Evolutionary conservation across 176 grass and related monocot genomes (phyloP), one percentile per base, ranked within the genome.

Genomic region (Oryza brachyantha): DNA sequence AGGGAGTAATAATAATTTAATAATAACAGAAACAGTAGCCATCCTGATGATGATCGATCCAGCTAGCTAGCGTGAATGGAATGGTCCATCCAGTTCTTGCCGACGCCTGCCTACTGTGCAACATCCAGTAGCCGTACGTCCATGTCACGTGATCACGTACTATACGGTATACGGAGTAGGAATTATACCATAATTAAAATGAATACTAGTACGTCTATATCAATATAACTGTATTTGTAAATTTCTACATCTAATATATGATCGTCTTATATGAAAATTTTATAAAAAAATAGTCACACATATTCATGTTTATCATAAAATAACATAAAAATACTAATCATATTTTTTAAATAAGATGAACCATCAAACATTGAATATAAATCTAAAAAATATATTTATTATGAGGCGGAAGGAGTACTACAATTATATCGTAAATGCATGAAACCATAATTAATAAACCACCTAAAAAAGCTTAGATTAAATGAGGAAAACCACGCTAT

Each of bases 401-500:
- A n/a, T n/a, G n/a, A n/a, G n/a, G n/a, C n/a, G n/a, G n/a, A n/a
- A n/a, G n/a, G n/a, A n/a, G n/a, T n/a, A n/a, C n/a, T n/a, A n/a
- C n/a, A n/a, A n/a, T n/a, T n/a, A n/a, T n/a, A 13, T 27, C 22
- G n/a, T 74, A 59, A 38, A 59, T 32, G 31, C 31, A 32, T 59
- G 72, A 39, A 39, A 54, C 41, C 7, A 1, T 32, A 19, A 50
- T 7, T n/a, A 52, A 52, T 22, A 41, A 77, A 64, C 32, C 64
- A 10, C 11, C 22, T 35, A 61, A 27, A 19, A 19, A 66, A 28
- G 7, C 25, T 10, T 13, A 50, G 68, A 38, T 39, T 31, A 28
- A 68, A 62, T 26, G 40, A 50, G 3, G 68, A 73, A 72, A 81
- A 73, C 12, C 17, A 81, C 57, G 29, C 13, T 32, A 22, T 69